Evolutionary conservation across 1,139 yeast genomes (phyloP), one percentile per base, ranked within the genome.

Genomic region (Geotrichum aggregatum): DNA sequence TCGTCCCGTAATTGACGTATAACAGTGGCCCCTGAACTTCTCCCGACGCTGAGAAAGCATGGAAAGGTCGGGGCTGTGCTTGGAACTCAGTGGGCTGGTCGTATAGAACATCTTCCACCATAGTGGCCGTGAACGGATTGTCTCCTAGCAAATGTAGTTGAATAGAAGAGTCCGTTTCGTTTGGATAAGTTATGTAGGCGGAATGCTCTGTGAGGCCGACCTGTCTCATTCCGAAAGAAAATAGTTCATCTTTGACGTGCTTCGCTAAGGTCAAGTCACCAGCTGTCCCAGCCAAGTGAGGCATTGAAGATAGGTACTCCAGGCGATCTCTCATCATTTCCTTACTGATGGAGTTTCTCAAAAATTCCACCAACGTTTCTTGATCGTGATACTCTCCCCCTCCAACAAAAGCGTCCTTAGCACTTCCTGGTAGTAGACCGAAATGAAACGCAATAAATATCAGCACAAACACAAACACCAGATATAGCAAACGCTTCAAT

Each of bases 251-350:
- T 57, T 78, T 75, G 21, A 91, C 74, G 65, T 84, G 88, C 56
- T 76, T 74, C 0, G 88, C 83, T 35, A 88, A 69, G 0, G 88
- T 76, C 55, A 80, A 68, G 65, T 89, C 97, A 16, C 96, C 98
- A 18, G 79, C 79, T 1, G 97, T 83, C 1, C 98, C 98, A 0
- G 96, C 82, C 57, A 83, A 69, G 66, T 89, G 98, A 1, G 96
- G 89, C 80, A 89, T 80, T 1, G 88, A 80, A 14, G 92, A 80
- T 36, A 92, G 66, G 63, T 88, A 89, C 62, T 87, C 87, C 58
- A 87, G 66, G 55, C 84, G 81, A 54, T 81, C 85, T 62, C 82
- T 82, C 71, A 92, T 75, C 36, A 76, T 66, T n/a, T 77, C 76
- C 4, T 75, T 66, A 60, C 82, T 83, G 26, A 88, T 75, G 39